Conservation (phyloP, 1,139 yeast species). For the Debaryomyces coudertii region DNA sequence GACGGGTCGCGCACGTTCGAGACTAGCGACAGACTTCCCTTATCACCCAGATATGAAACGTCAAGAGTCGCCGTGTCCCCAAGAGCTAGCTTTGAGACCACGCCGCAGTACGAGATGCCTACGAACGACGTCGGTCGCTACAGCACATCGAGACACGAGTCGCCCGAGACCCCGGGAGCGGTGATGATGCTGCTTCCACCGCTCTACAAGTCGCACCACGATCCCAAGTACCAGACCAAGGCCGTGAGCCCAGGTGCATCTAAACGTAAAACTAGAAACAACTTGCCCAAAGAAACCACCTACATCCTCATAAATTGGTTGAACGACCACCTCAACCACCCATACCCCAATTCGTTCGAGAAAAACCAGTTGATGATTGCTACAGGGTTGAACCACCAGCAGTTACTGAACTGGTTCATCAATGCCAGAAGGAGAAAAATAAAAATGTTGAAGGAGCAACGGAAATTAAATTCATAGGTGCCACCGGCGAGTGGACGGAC, state of each 20-base stretch:
- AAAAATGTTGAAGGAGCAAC: conserved; percentile 48
- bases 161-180: conserved; percentile 8
- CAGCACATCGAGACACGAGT: neutral
- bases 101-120: neutral
- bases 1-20: neutral
- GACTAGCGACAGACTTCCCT: neutral
- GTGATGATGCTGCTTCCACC: conserved; percentile 2
- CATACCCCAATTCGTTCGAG: conserved; percentile 91
- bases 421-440: conserved; percentile 90
- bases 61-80: neutral
- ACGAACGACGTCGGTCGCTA: neutral
- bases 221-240: conserved; percentile 10
- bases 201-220: conserved; percentile 10
- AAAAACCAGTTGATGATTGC: conserved; percentile 75
- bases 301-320: conserved; percentile 82
- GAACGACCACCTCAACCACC: conserved; percentile 81
- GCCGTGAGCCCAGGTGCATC: conserved; percentile 4
- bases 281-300: conserved; percentile 88
- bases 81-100: neutral
- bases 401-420: conserved; percentile 94
- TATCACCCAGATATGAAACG: neutral
- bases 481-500: neutral
- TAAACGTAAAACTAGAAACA: conserved; percentile 62
- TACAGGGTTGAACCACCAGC: conserved; percentile 90
- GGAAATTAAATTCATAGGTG: conserved; percentile 25